Percentiles rank a stretch among this genome's conserved stretches.
phyloP scores from a whole-genome alignment of 129 eudicot genomes.

The Deinandra increscens region DNA sequence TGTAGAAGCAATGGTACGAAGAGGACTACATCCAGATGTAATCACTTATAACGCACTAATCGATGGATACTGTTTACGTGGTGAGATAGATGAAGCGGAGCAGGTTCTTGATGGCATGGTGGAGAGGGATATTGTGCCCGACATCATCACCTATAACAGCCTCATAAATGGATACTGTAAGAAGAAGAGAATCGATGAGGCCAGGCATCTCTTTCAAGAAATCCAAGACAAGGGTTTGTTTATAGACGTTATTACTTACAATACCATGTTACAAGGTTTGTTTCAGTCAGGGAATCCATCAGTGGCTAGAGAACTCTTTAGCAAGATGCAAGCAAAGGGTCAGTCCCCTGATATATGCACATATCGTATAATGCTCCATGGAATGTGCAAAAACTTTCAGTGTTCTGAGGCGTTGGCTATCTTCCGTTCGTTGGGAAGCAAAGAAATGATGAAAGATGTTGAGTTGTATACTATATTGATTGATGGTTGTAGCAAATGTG shows the following conservation, averaged over 20 bases:
- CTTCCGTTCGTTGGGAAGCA: slow-evolving; percentile 11
- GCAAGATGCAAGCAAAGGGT: slow-evolving; percentile 23
- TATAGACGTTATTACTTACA: slow-evolving; percentile 21
- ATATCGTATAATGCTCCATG: slow-evolving; percentile 16
- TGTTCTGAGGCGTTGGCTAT: slow-evolving; percentile 26
- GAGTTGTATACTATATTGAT: slow-evolving; percentile 24
- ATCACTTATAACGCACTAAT: too few species aligned
- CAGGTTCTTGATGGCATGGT: slow-evolving; percentile 27
- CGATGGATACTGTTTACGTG: too few species aligned
- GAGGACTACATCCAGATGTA: too few species aligned
- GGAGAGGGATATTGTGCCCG: slow-evolving; percentile 12
- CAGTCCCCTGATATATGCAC: slow-evolving; percentile 19
- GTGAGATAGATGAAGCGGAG: too few species aligned
- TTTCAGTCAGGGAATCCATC: slow-evolving; percentile 9
- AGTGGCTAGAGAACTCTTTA: slow-evolving; percentile 21
- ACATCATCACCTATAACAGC: slow-evolving; percentile 29
- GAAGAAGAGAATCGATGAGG: slow-evolving; percentile 22
- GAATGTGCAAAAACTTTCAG: slow-evolving; percentile 19
- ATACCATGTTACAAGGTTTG: slow-evolving; percentile 24
- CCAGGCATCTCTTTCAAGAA: slow-evolving; percentile 31
- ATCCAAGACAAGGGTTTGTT: slow-evolving; percentile 24
- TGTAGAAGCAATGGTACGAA: too few species aligned
- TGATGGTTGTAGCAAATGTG: slow-evolving; percentile 25
- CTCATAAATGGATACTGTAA: slow-evolving; percentile 33
- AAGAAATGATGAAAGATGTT: slow-evolving; percentile 1